These are phyloP conservation scores for Clarireedia paspali DNA, from an alignment of 2,329 filamentous ascomycete species.

Conservation along the genomic window DNA sequence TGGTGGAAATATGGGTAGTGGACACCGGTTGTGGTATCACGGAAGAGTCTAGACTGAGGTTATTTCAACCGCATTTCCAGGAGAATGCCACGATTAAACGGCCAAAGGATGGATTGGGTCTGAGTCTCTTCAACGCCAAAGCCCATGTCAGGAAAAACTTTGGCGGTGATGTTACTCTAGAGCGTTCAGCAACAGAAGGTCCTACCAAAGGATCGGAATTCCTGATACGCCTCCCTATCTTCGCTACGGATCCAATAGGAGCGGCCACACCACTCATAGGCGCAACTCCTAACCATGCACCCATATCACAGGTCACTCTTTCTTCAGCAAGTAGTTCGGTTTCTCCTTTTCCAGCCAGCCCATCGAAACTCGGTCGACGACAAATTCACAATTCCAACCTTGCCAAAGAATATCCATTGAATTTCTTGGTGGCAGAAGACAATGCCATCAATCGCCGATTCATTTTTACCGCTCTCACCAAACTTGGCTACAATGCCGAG, in stretches of 20 bases:
- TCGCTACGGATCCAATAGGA: slow-evolving; percentile 13
- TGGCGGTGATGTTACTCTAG: slow-evolving; percentile 58
- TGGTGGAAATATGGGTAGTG: slow-evolving; percentile 52
- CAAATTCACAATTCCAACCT: slow-evolving; percentile 46
- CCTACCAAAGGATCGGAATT: slow-evolving; percentile 58
- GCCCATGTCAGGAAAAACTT: slow-evolving; percentile 57
- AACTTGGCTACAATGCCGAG: slow-evolving; percentile 52
- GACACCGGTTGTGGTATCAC: slow-evolving; percentile 66
- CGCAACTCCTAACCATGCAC: slow-evolving; percentile 3
- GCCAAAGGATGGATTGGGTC: slow-evolving; percentile 58
- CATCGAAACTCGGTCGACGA: slow-evolving; percentile 9
- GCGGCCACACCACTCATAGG: slow-evolving; percentile 7
- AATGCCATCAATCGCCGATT: slow-evolving; percentile 65
- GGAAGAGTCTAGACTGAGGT: slow-evolving; percentile 53
- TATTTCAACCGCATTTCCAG: slow-evolving; percentile 64
- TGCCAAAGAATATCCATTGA: slow-evolving; percentile 52
- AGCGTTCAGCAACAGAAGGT: slow-evolving; percentile 54
- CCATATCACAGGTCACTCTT: slow-evolving; percentile 2
- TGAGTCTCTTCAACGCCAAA: slow-evolving; percentile 66
- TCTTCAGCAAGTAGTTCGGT: background rate
- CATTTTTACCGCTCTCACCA: slow-evolving; percentile 57
- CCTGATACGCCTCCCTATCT: slow-evolving; percentile 53
- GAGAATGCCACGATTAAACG: slow-evolving; percentile 62
- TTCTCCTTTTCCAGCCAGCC: slow-evolving; percentile 2
- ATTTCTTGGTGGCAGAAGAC: slow-evolving; percentile 64